Percentiles rank a stretch among this genome's conserved stretches.
Evolutionary conservation across 2,329 filamentous ascomycete genomes (phyloP).

Genomic region (Monilinia fructigena): DNA sequence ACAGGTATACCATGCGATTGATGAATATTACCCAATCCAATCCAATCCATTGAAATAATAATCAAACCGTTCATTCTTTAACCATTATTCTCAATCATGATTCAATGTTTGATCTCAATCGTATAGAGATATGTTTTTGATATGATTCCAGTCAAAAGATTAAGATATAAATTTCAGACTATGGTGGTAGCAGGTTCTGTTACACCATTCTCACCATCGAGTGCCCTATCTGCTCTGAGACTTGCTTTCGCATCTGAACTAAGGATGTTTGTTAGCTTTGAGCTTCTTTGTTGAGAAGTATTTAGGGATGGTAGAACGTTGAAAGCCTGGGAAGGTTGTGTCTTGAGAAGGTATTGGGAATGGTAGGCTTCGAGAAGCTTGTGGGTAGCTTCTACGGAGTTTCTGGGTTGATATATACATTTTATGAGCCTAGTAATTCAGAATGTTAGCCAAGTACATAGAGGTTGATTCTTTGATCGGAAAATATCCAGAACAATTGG

Average conservation of each 20-base stretch:
- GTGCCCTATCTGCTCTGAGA: not conserved
- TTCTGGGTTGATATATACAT: not conserved
- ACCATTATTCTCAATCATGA: not conserved
- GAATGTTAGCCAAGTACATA: not conserved
- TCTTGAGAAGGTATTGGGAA: too few species aligned
- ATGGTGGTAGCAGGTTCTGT: not conserved
- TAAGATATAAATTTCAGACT: not conserved
- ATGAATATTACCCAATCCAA: not conserved
- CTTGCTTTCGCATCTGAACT: not conserved
- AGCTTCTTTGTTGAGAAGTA: not conserved
- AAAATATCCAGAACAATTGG: not conserved
- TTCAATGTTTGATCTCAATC: too few species aligned
- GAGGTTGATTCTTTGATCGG: not conserved
- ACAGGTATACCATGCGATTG: not conserved
- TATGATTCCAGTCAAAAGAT: too few species aligned
- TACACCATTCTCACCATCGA: not conserved
- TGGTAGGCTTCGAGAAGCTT: too few species aligned
- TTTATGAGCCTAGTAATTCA: not conserved
- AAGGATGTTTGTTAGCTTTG: not conserved
- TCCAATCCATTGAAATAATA: not conserved
- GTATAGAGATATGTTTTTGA: too few species aligned
- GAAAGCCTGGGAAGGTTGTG: too few species aligned
- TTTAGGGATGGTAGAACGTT: not conserved
- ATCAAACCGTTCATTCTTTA: not conserved
- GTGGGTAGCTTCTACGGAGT: too few species aligned